These are phyloP conservation scores for Suillus subalutaceus DNA, from an alignment of 768 basidiomycete genomes.

Conservation along the genomic window DNA sequence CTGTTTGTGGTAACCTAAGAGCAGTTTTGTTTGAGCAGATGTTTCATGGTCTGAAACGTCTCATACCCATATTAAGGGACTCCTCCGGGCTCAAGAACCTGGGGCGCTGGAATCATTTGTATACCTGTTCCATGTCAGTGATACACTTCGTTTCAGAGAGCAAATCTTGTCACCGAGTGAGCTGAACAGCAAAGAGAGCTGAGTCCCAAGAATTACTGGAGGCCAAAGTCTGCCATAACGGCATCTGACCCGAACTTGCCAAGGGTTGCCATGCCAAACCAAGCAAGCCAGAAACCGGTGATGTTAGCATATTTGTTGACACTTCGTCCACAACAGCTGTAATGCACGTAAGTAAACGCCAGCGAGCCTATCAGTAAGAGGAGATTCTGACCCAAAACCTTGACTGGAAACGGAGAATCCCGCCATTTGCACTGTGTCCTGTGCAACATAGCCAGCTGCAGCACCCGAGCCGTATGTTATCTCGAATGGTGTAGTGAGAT, in stretches of 20 bases:
- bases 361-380: not conserved
- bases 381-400: slow-evolving; percentile 38
- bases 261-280: slow-evolving; percentile 53
- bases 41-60: not conserved
- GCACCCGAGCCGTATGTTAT: slow-evolving; percentile 53
- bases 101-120: slow-evolving; percentile 43
- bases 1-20: slow-evolving; percentile 47
- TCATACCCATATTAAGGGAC: slow-evolving; percentile 67
- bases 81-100: slow-evolving; percentile 66
- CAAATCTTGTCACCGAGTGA: slow-evolving; percentile 38
- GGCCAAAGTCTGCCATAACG: slow-evolving; percentile 56
- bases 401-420: slow-evolving; percentile 54
- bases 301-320: slow-evolving; percentile 38
- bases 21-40: not conserved
- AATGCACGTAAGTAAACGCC: slow-evolving; percentile 6
- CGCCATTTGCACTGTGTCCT: slow-evolving; percentile 52
- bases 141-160: not conserved
- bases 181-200: slow-evolving; percentile 46
- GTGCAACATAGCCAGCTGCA: slow-evolving; percentile 46
- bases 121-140: slow-evolving; percentile 35
- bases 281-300: slow-evolving; percentile 55
- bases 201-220: slow-evolving; percentile 37
- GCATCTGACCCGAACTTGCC: slow-evolving; percentile 44
- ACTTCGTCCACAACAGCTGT: slow-evolving; percentile 44
- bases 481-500: slow-evolving; percentile 38